phyloP scores from a whole-genome alignment of 1,284 basidiomycete genomes.

The Sutorius eximius region DNA sequence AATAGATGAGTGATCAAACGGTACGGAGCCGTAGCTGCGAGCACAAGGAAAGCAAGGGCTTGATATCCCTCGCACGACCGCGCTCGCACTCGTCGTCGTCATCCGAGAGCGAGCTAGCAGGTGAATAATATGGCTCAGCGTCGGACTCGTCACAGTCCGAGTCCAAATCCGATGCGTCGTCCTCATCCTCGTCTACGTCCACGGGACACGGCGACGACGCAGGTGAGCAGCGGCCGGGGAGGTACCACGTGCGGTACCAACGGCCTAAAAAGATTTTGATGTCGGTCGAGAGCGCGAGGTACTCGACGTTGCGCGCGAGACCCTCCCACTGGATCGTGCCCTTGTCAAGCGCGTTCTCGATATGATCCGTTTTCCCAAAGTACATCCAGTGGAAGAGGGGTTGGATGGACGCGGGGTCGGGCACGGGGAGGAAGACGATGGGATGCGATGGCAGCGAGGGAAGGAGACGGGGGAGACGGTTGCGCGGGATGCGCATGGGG shows the following conservation, averaged over 20 bases:
- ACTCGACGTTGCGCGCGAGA: constrained; percentile 78
- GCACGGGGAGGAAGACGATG: constrained; percentile 68
- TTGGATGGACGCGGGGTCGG: constrained; percentile 70
- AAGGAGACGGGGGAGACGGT: constrained; percentile 56
- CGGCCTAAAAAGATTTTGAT: constrained; percentile 66
- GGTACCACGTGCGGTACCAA: constrained; percentile 63
- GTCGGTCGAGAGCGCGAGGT: constrained; percentile 67
- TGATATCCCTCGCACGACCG: constrained; percentile 27
- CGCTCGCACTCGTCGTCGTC: constrained; percentile 22
- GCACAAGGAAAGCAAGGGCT: constrained; percentile 21
- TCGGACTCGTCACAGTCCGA: constrained; percentile 28
- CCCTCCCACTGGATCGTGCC: constrained; percentile 72
- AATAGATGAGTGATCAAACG: background rate
- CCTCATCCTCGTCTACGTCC: constrained; percentile 24
- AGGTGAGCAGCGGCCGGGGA: constrained; percentile 33
- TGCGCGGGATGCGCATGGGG: constrained; percentile 19
- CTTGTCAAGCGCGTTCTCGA: constrained; percentile 58
- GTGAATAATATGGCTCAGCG: constrained; percentile 30
- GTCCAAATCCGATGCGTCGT: constrained; percentile 30
- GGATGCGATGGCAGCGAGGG: constrained; percentile 65
- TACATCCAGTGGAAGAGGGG: constrained; percentile 79
- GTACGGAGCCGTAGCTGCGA: constrained; percentile 18
- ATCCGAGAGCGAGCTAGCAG: constrained; percentile 14
- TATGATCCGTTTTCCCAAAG: constrained; percentile 60
- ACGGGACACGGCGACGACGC: constrained; percentile 4